Conservation (phyloP, 164 flowering plant species). For the Umbilicus rupestris region DNA sequence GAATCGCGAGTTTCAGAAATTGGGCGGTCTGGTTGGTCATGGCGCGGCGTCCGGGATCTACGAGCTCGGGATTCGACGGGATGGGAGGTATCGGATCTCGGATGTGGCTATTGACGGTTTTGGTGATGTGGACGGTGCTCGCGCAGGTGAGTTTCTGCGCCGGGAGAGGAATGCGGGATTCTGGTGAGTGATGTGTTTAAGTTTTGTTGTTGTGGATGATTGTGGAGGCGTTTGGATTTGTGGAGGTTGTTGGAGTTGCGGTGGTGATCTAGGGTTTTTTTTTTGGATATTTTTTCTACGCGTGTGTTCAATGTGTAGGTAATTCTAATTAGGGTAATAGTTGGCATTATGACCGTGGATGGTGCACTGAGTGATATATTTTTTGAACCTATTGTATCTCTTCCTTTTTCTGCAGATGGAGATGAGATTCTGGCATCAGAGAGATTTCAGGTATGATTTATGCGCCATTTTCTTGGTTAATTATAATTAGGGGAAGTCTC, state of each 20-base stretch:
- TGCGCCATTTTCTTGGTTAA: no score
- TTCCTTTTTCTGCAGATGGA: not conserved
- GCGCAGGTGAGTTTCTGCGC: not conserved
- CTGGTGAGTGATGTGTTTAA: not conserved
- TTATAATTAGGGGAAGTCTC: no score
- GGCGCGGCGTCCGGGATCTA: not conserved
- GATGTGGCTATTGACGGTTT: not conserved
- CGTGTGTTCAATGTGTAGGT: no score
- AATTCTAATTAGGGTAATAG: no score
- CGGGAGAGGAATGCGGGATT: not conserved
- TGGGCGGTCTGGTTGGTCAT: not conserved
- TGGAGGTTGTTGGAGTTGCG: no score
- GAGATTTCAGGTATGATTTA: slow-evolving; percentile 1
- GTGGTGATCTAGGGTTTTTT: no score
- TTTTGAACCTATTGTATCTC: not conserved
- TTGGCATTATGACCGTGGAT: no score
- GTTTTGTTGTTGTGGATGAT: not conserved
- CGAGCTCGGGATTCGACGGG: not conserved
- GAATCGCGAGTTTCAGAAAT: no score
- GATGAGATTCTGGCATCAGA: not conserved
- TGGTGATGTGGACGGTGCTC: not conserved
- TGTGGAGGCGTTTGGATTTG: not conserved
- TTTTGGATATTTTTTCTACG: no score
- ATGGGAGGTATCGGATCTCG: not conserved
- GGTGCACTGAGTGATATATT: not conserved